Evolutionary conservation across 108 stramenopile species (phyloP).

Genomic region (Heterococcus sp.): DNA sequence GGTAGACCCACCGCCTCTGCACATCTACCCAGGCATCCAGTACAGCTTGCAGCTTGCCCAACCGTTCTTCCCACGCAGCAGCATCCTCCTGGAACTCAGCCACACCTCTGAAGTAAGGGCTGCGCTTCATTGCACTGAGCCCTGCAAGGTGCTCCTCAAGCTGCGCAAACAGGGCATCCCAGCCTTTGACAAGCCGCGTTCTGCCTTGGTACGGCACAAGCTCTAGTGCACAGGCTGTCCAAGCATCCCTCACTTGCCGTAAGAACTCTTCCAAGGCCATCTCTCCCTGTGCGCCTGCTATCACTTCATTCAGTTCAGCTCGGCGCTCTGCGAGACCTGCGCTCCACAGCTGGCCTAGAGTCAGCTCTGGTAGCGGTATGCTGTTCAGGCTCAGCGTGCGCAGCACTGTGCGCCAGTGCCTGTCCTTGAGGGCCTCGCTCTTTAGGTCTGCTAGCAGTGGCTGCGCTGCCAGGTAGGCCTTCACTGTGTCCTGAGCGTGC

Average conservation of each 20-base stretch:
- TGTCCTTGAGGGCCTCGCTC: conserved; percentile 89
- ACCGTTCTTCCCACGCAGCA: conserved; percentile 84
- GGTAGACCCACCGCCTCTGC: conserved; percentile 93
- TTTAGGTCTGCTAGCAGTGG: conserved; percentile 78
- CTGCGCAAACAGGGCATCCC: conserved; percentile 87
- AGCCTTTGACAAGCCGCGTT: conserved; percentile 83
- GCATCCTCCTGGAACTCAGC: conserved; percentile 93
- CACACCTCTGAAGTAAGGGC: conserved; percentile 56
- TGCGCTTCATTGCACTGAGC: conserved; percentile 84
- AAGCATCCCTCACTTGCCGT: conserved; percentile 86
- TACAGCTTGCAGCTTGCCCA: conserved; percentile 78
- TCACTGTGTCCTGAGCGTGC: conserved; percentile 69
- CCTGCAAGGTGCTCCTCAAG: conserved; percentile 92
- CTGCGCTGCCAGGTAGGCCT: conserved; percentile 67
- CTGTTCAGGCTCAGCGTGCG: conserved; percentile 67
- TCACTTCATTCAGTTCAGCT: conserved; percentile 78
- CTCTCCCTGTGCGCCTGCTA: conserved; percentile 90
- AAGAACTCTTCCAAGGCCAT: conserved; percentile 95
- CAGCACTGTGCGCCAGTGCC: conserved; percentile 88
- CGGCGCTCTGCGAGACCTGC: conserved; percentile 73
- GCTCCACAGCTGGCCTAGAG: conserved; percentile 87
- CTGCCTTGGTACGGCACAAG: conserved; percentile 87
- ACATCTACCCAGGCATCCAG: conserved; percentile 96
- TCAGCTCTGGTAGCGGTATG: conserved; percentile 73
- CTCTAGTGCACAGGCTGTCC: conserved; percentile 86